A percentile compares a stretch with the other conserved stretches of the same genome.
These are phyloP conservation scores for Dovyalis caffra DNA, from an alignment of 345 rosid genomes.

Conservation along the genomic window DNA sequence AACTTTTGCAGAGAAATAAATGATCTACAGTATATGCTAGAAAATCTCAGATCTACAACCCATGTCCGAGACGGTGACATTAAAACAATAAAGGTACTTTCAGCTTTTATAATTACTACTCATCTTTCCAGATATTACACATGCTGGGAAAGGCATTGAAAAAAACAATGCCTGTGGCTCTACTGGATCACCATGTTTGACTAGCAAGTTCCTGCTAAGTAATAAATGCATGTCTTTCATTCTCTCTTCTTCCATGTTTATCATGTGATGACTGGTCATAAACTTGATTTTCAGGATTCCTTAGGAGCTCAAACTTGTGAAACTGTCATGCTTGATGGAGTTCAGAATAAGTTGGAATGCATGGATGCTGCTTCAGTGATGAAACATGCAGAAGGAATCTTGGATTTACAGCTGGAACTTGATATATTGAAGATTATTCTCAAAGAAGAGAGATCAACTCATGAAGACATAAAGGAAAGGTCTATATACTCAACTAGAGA, in stretches of 20 bases:
- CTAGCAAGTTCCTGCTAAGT: not conserved
- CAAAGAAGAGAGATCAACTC: constrained; percentile 68
- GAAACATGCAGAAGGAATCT: constrained; percentile 56
- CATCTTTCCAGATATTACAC: not conserved
- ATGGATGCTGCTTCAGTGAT: constrained; percentile 31
- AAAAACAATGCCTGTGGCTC: not conserved
- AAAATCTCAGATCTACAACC: constrained; percentile 35
- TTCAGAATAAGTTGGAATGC: constrained; percentile 26
- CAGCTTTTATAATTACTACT: constrained; percentile 2
- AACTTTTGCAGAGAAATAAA: constrained; percentile 63
- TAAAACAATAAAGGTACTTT: constrained; percentile 38
- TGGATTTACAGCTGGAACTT: constrained; percentile 81
- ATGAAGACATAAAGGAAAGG: constrained; percentile 44
- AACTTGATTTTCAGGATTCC: constrained; percentile 35
- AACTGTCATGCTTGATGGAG: constrained; percentile 1
- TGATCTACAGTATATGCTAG: constrained; percentile 49
- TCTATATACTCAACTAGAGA: constrained; percentile 46
- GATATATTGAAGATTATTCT: constrained; percentile 79
- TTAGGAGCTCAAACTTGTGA: constrained; percentile 14
- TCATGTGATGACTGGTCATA: not conserved
- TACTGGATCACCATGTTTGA: not conserved
- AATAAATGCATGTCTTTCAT: not conserved
- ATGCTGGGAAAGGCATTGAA: not conserved
- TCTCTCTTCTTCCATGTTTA: not conserved
- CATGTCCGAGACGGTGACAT: constrained; percentile 27